A percentile compares a stretch with the other conserved stretches of the same genome.
These are phyloP conservation scores for Ampelocalamus luodianensis DNA, from an alignment of 176 grass and related monocot species.

Conservation along the genomic window DNA sequence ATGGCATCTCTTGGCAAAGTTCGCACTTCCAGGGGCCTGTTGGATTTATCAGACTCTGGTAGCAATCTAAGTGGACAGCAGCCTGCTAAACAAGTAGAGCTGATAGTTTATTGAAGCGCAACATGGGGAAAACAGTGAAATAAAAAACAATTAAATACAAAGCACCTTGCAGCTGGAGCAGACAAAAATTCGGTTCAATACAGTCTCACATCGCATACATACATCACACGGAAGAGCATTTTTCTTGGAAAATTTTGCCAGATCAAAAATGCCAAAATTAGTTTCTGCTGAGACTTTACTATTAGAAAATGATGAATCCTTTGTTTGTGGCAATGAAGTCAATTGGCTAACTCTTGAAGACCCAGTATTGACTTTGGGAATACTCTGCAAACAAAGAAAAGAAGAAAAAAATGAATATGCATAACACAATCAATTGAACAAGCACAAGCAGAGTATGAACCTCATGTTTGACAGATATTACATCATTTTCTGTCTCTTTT, in stretches of 20 bases:
- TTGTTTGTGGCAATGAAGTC: constrained; percentile 53
- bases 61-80: constrained; percentile 94
- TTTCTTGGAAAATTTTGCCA: constrained; percentile 86
- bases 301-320: constrained; percentile 59
- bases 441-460: constrained; percentile 45
- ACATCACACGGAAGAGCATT: constrained; percentile 80
- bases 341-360: constrained; percentile 58
- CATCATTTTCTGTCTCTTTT: constrained; percentile 78
- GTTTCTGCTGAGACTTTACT: constrained; percentile 67
- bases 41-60: constrained; percentile 62
- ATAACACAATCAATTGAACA: constrained; percentile 20
- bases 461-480: constrained; percentile 58
- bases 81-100: constrained; percentile 56
- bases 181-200: constrained; percentile 87
- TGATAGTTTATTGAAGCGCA: constrained; percentile 32
- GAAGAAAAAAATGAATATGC: background rate
- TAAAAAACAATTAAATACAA: constrained; percentile 9
- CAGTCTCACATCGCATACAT: constrained; percentile 75
- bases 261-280: constrained; percentile 74
- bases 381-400: constrained; percentile 45
- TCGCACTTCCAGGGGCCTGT: constrained; percentile 89
- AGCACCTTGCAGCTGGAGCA: constrained; percentile 91
- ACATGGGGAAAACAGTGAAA: background rate
- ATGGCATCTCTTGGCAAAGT: constrained; percentile 65
- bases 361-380: constrained; percentile 43